A percentile compares a stretch with the other conserved stretches of the same genome.
phyloP scores from a whole-genome alignment of 495 filamentous ascomycete species.

The Diplogelasinospora grovesii region DNA sequence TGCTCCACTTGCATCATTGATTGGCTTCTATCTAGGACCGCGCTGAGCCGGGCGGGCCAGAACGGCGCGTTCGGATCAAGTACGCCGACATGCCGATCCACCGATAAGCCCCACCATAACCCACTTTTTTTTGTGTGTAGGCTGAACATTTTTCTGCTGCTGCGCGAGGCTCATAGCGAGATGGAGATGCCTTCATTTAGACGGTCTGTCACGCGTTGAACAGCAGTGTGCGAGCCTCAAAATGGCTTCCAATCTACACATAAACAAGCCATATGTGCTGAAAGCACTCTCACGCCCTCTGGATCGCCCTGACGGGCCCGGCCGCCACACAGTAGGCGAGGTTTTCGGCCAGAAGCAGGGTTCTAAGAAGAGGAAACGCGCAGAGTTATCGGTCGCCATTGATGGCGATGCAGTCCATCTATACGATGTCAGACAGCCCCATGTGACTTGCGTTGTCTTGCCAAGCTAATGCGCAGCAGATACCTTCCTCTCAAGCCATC shows the following conservation, averaged over 20 bases:
- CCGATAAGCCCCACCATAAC: conserved; percentile 11
- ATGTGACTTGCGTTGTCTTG: not conserved
- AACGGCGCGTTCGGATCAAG: conserved; percentile 21
- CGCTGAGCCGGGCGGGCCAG: too few species aligned
- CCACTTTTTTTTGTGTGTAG: conserved; percentile 19
- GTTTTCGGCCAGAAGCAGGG: conserved; percentile 63
- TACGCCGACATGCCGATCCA: conserved; percentile 16
- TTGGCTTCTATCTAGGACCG: not conserved
- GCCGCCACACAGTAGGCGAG: conserved; percentile 57
- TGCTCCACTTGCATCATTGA: conserved; percentile 13
- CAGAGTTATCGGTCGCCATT: conserved; percentile 75
- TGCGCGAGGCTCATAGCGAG: conserved; percentile 5
- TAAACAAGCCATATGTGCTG: conserved; percentile 55
- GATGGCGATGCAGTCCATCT: conserved; percentile 90
- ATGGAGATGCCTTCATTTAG: conserved; percentile 12
- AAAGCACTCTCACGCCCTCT: conserved; percentile 61
- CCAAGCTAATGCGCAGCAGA: conserved; percentile 41
- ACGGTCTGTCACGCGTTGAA: conserved; percentile 1
- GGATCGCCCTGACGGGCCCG: conserved; percentile 42
- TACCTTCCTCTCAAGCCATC: conserved; percentile 70
- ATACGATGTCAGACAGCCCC: conserved; percentile 65
- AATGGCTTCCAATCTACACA: conserved; percentile 49
- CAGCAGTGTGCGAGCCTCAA: conserved; percentile 2
- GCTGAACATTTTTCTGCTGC: conserved; percentile 18
- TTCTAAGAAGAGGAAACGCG: conserved; percentile 74